These are phyloP conservation scores for Viola pubescens DNA, from an alignment of 441 rosid genomes.

Conservation along the genomic window DNA sequence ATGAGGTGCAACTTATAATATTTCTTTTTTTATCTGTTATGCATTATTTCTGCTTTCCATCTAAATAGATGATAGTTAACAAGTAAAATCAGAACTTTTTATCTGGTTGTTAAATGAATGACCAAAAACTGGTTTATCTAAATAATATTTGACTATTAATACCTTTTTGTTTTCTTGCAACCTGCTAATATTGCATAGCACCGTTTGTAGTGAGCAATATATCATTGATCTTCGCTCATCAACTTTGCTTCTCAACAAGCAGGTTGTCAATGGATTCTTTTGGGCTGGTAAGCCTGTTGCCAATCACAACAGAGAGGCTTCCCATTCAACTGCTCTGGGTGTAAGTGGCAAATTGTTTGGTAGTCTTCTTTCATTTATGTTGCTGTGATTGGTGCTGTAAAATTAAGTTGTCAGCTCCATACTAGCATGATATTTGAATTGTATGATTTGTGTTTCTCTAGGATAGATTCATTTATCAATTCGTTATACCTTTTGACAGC, in stretches of 20 bases:
- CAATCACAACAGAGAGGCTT: slow-evolving; percentile 38
- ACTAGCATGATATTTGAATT: no score
- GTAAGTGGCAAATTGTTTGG: slow-evolving; percentile 38
- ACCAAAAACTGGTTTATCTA: no score
- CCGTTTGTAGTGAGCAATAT: no score
- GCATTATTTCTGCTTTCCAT: not conserved
- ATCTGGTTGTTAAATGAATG: no score
- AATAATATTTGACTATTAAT: no score
- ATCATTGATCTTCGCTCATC: not conserved
- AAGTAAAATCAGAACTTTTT: not conserved
- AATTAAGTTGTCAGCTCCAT: not conserved
- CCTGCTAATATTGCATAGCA: no score
- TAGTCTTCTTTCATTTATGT: slow-evolving; percentile 4
- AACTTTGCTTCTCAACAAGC: slow-evolving; percentile 20
- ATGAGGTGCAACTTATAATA: slow-evolving; percentile 46
- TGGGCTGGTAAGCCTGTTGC: slow-evolving; percentile 67
- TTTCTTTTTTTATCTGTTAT: not conserved
- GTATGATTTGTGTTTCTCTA: slow-evolving; percentile 6
- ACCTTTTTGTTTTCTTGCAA: no score
- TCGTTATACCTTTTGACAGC: slow-evolving; percentile 37
- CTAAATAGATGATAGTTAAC: not conserved
- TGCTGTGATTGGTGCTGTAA: slow-evolving; percentile 8
- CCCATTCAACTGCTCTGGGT: slow-evolving; percentile 77
- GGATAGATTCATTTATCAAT: slow-evolving; percentile 15
- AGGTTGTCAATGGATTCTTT: slow-evolving; percentile 97